Conservation (phyloP, 2,329 filamentous ascomycete genomes). For the Fusarium foetens region DNA sequence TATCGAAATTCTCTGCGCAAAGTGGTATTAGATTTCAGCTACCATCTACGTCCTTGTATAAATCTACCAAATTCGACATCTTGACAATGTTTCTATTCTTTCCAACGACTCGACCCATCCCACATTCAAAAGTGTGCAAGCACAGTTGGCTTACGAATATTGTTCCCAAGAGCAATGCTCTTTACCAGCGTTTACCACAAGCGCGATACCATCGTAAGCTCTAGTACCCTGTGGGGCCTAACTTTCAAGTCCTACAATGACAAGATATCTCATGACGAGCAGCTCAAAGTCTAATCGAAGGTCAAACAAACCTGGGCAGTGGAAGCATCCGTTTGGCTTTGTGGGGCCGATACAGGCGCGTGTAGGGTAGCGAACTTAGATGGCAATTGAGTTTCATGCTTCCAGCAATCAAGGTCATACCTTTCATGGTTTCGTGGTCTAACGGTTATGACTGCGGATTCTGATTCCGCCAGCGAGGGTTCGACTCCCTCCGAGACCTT, state of each 20-base stretch:
- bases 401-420: background rate
- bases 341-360: rapidly evolving
- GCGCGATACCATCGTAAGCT: rapidly evolving
- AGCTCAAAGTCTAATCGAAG: rapidly evolving
- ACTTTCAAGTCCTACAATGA: rapidly evolving
- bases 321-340: rapidly evolving
- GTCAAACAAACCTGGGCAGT: rapidly evolving
- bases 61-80: background rate
- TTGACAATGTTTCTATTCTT: rapidly evolving
- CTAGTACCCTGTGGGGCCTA: rapidly evolving
- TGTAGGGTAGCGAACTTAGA: background rate
- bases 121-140: no score
- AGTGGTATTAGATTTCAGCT: background rate
- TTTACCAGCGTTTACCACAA: rapidly evolving
- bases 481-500: conserved; percentile 3
- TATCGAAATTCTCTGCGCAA: rapidly evolving
- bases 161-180: background rate
- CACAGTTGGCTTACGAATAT: rapidly evolving
- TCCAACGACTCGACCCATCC: background rate
- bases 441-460: conserved; percentile 4
- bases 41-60: rapidly evolving
- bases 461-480: conserved; percentile 3
- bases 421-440: background rate
- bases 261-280: rapidly evolving
- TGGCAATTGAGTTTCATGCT: rapidly evolving